Base-by-base conservation (phyloP, 768 basidiomycete genomes). In the Rhizopogon vinicolor region DNA sequence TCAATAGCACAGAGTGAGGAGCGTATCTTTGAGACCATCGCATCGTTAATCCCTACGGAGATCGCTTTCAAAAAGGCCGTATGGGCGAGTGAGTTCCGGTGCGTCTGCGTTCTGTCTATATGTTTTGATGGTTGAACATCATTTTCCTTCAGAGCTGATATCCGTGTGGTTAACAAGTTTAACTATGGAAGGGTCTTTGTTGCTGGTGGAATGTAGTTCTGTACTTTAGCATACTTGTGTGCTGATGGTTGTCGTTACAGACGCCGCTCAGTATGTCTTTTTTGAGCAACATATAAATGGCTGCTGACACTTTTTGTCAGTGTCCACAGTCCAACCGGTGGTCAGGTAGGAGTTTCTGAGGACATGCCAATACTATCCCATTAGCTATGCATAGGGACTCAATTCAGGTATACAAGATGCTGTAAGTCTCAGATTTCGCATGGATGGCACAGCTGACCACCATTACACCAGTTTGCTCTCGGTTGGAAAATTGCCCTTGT, bases 151-250 rank as follows among this genome's bases (percentile, higher is more conserved):
- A 73, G 76, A 19, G 69, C 75, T 0, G 76, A 76, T 58, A 72
- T 78, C 28, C 70, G 78, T 2, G 75, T 78, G 75, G 73, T 72
- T 0, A 62, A 75, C 44, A 66, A 61, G 19, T 72, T 78, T 54
- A 54, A 61, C 5, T 75, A 28, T 25, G 25, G 25, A 25, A 25
- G 25, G 25, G 74, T 75, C 2, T 78, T 78, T 57, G 52, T 78
- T 9, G 73, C 65, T 12, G 77, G 78, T 62, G 78, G 78, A 77
- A 7, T 18, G 43, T 54, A 7, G 7, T 31, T 8, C 2, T 18
- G 28, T 40, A 10, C 25, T 25, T 25, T 25, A 4, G 4, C 9
- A 12, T 25, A 10, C 22, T 4, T 14, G 18, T 14, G 10, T 46
- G 37, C 25, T 25, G 41, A 33, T 41, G 28, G 18, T 19, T 41